These are phyloP conservation scores for Yamadazyma pseudoaaseri DNA, from an alignment of 1,139 yeast species.

Conservation along the genomic window DNA sequence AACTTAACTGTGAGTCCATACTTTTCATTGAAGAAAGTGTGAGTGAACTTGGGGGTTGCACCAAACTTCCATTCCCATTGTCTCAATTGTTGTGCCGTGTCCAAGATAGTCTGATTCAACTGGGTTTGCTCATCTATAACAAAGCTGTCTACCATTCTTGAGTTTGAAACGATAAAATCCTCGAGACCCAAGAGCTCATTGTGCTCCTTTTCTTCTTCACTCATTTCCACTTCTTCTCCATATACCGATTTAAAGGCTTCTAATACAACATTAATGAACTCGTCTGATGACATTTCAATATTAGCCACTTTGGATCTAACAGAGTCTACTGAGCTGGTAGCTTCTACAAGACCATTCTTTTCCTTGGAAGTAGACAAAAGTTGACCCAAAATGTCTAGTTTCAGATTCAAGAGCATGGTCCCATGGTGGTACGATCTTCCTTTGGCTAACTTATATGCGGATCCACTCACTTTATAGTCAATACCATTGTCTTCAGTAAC, in stretches of 20 bases:
- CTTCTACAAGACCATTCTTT: slow-evolving; percentile 47
- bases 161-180: slow-evolving; percentile 26
- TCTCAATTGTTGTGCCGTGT: slow-evolving; percentile 43
- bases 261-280: slow-evolving; percentile 49
- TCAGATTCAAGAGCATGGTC: slow-evolving; percentile 80
- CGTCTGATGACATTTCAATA: slow-evolving; percentile 43
- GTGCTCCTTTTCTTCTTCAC: slow-evolving; percentile 13
- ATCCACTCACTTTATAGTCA: slow-evolving; percentile 73
- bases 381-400: slow-evolving; percentile 54
- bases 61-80: slow-evolving; percentile 76
- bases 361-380: slow-evolving; percentile 42
- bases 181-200: slow-evolving; percentile 36
- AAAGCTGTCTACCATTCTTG: slow-evolving; percentile 15
- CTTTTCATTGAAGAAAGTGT: slow-evolving; percentile 33
- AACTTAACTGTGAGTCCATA: slow-evolving; percentile 35
- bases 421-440: slow-evolving; percentile 95
- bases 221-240: slow-evolving; percentile 18
- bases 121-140: slow-evolving; percentile 26
- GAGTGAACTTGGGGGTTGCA: slow-evolving; percentile 64
- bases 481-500: slow-evolving; percentile 40
- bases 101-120: slow-evolving; percentile 47
- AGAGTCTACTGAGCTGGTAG: slow-evolving; percentile 66
- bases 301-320: slow-evolving; percentile 79
- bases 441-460: slow-evolving; percentile 82
- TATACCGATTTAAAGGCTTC: slow-evolving; percentile 43